Evolutionary conservation across 2,329 filamentous ascomycete species (phyloP).

Genomic region (Colletotrichum nymphaeae): DNA sequence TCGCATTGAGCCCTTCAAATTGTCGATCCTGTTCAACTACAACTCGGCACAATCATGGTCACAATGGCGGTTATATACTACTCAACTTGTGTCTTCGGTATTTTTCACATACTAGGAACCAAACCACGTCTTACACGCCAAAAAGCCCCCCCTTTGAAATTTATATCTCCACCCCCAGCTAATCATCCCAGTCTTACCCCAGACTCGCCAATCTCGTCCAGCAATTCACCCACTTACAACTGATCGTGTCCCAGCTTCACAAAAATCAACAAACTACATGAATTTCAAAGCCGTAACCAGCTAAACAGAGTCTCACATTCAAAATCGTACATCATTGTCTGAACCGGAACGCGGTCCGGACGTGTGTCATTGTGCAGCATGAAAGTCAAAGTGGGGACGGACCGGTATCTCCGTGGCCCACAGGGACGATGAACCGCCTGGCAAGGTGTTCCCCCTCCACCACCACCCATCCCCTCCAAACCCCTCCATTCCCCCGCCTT

Average conservation of each 20-base stretch:
- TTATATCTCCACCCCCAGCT: too few species aligned
- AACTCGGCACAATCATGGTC: too few species aligned
- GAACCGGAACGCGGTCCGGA: not conserved
- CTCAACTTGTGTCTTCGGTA: too few species aligned
- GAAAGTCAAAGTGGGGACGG: not conserved
- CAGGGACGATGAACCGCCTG: not conserved
- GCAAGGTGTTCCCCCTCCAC: not conserved
- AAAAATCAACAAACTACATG: not conserved
- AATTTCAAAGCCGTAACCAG: not conserved
- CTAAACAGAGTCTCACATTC: not conserved
- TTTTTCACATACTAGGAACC: too few species aligned
- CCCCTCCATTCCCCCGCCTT: not conserved
- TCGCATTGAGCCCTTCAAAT: too few species aligned
- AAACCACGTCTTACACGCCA: not conserved
- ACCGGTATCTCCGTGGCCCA: not conserved
- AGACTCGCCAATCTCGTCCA: not conserved
- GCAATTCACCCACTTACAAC: not conserved
- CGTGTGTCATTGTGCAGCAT: not conserved
- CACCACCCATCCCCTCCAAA: too few species aligned
- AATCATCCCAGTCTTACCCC: not conserved
- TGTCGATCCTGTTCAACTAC: too few species aligned
- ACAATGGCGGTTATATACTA: too few species aligned
- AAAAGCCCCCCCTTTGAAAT: too few species aligned
- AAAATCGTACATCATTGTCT: not conserved
- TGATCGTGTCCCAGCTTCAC: not conserved